A percentile compares a stretch with the other conserved stretches of the same genome.
These are phyloP conservation scores for Lactarius sanguifluus DNA, from an alignment of 768 basidiomycete genomes.

Conservation along the genomic window DNA sequence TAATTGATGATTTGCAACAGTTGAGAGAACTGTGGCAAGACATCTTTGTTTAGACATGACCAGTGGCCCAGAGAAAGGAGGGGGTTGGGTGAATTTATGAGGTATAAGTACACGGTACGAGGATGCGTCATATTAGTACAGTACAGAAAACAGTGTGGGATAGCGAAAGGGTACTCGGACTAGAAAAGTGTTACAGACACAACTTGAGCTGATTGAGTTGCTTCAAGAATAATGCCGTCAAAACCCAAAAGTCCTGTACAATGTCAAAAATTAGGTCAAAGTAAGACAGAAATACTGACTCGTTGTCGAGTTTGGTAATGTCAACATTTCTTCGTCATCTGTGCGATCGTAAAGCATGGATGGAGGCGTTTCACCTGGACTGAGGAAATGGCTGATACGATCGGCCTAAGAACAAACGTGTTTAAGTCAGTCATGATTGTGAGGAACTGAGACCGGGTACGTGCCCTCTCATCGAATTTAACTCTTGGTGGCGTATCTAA, in stretches of 20 bases:
- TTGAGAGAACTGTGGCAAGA: constrained; percentile 73
- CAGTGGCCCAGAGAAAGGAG: background rate
- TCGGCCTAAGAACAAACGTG: constrained; percentile 55
- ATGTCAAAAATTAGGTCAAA: constrained; percentile 24
- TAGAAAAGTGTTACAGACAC: constrained; percentile 70
- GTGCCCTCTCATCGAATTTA: constrained; percentile 67
- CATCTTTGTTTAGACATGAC: constrained; percentile 50
- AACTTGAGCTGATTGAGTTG: constrained; percentile 75
- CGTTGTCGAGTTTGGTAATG: constrained; percentile 64
- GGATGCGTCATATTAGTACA: constrained; percentile 12
- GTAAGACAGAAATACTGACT: constrained; percentile 45
- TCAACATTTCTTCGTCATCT: constrained; percentile 70
- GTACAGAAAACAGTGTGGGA: background rate
- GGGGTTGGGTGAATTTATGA: background rate
- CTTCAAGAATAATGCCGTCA: constrained; percentile 79
- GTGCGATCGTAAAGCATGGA: constrained; percentile 82
- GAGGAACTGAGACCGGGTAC: constrained; percentile 18
- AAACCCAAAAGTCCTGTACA: constrained; percentile 63
- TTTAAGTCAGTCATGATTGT: background rate
- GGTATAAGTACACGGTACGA: constrained; percentile 11
- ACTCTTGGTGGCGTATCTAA: constrained; percentile 74
- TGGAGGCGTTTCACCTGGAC: constrained; percentile 69
- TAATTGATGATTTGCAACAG: constrained; percentile 61
- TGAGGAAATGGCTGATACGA: constrained; percentile 74
- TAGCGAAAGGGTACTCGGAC: background rate